Conservation (phyloP, 2,329 filamentous ascomycete species). For the Epichloe gansuensis region DNA sequence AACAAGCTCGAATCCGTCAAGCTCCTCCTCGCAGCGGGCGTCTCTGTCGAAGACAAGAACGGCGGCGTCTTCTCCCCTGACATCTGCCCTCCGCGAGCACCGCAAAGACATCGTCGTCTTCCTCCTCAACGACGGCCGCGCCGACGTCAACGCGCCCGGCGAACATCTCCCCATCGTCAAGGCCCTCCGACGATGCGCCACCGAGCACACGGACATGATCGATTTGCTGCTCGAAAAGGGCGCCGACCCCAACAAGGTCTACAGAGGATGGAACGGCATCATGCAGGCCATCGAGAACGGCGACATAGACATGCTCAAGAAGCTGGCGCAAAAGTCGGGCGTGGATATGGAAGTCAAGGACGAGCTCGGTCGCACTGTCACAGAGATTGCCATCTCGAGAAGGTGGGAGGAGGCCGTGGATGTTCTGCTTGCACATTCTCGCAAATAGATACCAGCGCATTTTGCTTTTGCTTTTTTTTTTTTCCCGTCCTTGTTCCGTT, state of each 20-base stretch:
- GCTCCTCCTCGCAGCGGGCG: constrained; percentile 49
- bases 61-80: constrained; percentile 62
- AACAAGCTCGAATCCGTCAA: constrained; percentile 57
- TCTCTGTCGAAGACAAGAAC: constrained; percentile 59
- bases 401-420: constrained; percentile 46
- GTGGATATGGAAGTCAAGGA: constrained; percentile 41
- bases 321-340: constrained; percentile 36
- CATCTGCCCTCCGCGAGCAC: constrained; percentile 53
- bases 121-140: constrained; percentile 48
- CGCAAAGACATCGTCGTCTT: constrained; percentile 48
- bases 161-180: constrained; percentile 63
- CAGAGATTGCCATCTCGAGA: constrained; percentile 45
- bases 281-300: constrained; percentile 56
- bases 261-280: constrained; percentile 53
- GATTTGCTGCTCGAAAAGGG: constrained; percentile 50
- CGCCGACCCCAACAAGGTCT: constrained; percentile 56
- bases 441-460: neutral
- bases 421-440: constrained; percentile 31
- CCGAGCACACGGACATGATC: constrained; percentile 46
- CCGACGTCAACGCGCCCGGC: constrained; percentile 54
- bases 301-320: constrained; percentile 38
- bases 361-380: constrained; percentile 40
- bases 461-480: neutral
- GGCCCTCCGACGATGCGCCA: constrained; percentile 46
- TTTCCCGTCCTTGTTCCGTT: neutral